Percentiles rank a stretch among this genome's conserved stretches.
These are phyloP conservation scores for Myxozyma neotropica DNA, from an alignment of 805 yeast genomes.

Conservation along the genomic window DNA sequence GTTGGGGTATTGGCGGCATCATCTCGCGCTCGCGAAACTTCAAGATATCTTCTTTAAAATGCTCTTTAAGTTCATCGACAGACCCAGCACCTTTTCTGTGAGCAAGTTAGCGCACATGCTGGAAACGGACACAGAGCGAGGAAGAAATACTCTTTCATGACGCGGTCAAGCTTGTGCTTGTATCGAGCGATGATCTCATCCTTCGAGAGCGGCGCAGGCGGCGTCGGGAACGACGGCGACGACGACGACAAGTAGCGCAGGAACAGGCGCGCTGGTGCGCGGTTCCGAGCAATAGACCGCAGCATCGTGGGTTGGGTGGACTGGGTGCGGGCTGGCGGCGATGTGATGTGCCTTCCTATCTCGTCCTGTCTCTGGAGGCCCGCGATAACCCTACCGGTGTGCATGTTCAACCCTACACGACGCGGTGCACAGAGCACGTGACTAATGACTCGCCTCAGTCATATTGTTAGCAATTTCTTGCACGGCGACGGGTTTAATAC, in stretches of 20 bases:
- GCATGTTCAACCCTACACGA: too few relatives aligned
- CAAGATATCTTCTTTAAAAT: slow-evolving; percentile 63
- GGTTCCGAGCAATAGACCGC: not conserved
- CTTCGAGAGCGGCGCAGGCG: slow-evolving; percentile 2
- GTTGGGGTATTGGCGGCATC: slow-evolving; percentile 35
- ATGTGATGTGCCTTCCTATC: too few relatives aligned
- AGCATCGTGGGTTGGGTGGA: not conserved
- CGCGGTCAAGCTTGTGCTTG: slow-evolving; percentile 47
- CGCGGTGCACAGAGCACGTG: too few relatives aligned
- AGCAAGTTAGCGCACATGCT: too few relatives aligned
- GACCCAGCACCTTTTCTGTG: slow-evolving; percentile 47
- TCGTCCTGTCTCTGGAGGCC: too few relatives aligned
- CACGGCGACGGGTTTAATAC: too few relatives aligned
- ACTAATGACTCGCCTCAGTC: too few relatives aligned
- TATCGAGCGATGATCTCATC: slow-evolving; percentile 46
- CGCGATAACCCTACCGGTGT: too few relatives aligned
- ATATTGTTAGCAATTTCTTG: too few relatives aligned
- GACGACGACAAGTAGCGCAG: not conserved
- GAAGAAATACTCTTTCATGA: slow-evolving; percentile 28
- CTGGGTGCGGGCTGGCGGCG: too few relatives aligned
- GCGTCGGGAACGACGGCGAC: not conserved
- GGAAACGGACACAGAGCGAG: not conserved
- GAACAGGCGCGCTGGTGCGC: not conserved
- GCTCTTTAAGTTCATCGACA: slow-evolving; percentile 63
- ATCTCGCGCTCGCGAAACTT: slow-evolving; percentile 53